phyloP scores from a whole-genome alignment of 2,329 filamentous ascomycete genomes.

The Metarhizium guizhouense region DNA sequence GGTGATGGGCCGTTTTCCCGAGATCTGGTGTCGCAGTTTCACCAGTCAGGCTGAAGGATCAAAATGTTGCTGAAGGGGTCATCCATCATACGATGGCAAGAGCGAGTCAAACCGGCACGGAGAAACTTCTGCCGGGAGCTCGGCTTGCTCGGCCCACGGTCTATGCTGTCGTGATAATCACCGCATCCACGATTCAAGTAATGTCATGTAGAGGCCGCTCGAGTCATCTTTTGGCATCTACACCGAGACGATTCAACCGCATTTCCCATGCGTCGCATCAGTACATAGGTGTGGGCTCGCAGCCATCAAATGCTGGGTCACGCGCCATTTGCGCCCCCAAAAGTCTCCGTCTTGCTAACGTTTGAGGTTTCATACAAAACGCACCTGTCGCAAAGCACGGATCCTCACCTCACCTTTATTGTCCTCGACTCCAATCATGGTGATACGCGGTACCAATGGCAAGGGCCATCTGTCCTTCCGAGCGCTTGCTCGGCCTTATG shows the following conservation, averaged over 20 bases:
- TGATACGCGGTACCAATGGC: background rate
- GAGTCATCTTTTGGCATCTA: background rate
- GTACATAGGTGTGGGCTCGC: background rate
- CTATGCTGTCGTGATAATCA: background rate
- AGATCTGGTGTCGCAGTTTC: background rate
- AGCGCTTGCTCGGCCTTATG: background rate
- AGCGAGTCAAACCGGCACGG: background rate
- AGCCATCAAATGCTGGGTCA: background rate
- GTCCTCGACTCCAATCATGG: background rate
- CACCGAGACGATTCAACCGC: background rate
- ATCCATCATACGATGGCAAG: background rate
- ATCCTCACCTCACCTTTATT: background rate
- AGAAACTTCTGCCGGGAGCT: background rate
- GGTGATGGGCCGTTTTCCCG: background rate
- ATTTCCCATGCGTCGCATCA: background rate
- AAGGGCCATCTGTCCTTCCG: background rate
- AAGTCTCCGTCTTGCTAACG: constrained; percentile 25
- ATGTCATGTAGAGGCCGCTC: background rate
- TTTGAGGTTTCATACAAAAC: constrained; percentile 39
- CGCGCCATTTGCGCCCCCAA: background rate
- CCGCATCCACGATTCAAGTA: background rate
- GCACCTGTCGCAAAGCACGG: background rate
- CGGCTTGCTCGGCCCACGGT: background rate
- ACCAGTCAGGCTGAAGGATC: background rate
- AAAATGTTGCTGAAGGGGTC: too few species aligned